Evolutionary conservation across 108 stramenopile genomes (phyloP), one percentile per base, ranked within the genome.

Genomic region (Skeletonema grethae): DNA sequence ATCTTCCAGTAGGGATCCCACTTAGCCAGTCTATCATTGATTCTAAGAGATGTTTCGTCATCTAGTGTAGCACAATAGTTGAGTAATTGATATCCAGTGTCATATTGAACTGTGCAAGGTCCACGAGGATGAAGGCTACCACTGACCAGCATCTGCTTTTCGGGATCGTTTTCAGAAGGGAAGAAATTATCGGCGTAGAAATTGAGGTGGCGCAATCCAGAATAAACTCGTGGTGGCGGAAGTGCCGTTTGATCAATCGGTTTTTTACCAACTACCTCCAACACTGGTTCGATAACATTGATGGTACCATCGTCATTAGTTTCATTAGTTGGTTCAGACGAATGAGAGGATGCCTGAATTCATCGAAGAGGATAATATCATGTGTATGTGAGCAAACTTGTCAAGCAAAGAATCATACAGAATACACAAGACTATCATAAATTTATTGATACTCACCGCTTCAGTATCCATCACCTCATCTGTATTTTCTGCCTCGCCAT

Each of bases 111-210:
- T 1, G 50, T 53, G 8, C 50, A 53, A 53, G 50, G 50, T 7
- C 16, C 50, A 53, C 50, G 50, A 53, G 50, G 20, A 53, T 24
- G 50, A n/a, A 53, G 18, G 50, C 50, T 53, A 53, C 50, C 50
- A 53, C 50, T 53, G 3, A 24, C 22, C 50, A 22, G 8, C 0
- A 43, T 13, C 12, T 4, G 5, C 50, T 22, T 5, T 1, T 53
- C 16, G 50, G 50, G 50, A 22, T 53, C 50, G n/a, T 53, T 22
- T 5, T 18, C 20, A 53, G 50, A 53, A 53, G 18, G 18, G 20
- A 53, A 2, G 7, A 53, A 53, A 1, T 53, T 53, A 9, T 53
- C 50, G 8, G 50, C 50, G 50, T 53, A 53, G 50, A 53, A 53
- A 53, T 53, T 53, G 18, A 53, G 18, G 16, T 53, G 50, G 8